Percentiles rank a stretch among this genome's conserved stretches.
These are phyloP conservation scores for Globisporangium sylvaticum DNA, from an alignment of 352 stramenopile species.

Conservation along the genomic window DNA sequence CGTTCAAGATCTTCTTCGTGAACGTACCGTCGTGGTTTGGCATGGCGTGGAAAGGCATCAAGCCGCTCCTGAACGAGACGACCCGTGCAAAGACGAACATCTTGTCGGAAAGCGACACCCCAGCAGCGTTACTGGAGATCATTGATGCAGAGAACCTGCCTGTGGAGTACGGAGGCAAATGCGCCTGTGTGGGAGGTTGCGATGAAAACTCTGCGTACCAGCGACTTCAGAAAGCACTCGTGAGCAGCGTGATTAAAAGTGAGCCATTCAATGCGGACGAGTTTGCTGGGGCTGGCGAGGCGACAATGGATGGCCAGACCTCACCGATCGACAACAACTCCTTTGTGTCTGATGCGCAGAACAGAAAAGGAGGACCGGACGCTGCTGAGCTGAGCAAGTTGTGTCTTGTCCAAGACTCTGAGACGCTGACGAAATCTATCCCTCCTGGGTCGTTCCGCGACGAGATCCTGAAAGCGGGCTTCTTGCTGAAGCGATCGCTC, in stretches of 20 bases:
- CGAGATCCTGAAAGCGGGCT: slow-evolving; percentile 69
- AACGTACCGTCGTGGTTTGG: slow-evolving; percentile 91
- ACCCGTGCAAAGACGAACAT: slow-evolving; percentile 89
- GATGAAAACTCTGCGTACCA: slow-evolving; percentile 69
- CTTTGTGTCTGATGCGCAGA: neutral
- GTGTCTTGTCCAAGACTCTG: slow-evolving; percentile 16
- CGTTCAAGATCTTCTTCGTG: slow-evolving; percentile 90
- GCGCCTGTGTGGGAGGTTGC: slow-evolving; percentile 58
- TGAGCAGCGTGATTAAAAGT: slow-evolving; percentile 45
- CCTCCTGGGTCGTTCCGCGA: slow-evolving; percentile 43
- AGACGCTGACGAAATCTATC: slow-evolving; percentile 22
- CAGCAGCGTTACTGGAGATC: slow-evolving; percentile 41
- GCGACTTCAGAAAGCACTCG: slow-evolving; percentile 42
- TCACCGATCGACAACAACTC: slow-evolving; percentile 10
- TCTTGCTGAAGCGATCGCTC: slow-evolving; percentile 83
- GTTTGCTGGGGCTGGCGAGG: neutral
- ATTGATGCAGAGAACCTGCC: slow-evolving; percentile 68
- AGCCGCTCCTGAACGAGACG: slow-evolving; percentile 82
- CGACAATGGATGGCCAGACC: neutral
- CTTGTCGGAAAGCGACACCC: slow-evolving; percentile 59
- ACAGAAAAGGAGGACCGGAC: slow-evolving; percentile 10
- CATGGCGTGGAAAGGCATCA: slow-evolving; percentile 89
- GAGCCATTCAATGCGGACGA: slow-evolving; percentile 46
- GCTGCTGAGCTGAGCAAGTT: slow-evolving; percentile 15
- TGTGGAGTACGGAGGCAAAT: slow-evolving; percentile 66